Conservation (phyloP, 83 land plant species). For the Thuja plicata region DNA sequence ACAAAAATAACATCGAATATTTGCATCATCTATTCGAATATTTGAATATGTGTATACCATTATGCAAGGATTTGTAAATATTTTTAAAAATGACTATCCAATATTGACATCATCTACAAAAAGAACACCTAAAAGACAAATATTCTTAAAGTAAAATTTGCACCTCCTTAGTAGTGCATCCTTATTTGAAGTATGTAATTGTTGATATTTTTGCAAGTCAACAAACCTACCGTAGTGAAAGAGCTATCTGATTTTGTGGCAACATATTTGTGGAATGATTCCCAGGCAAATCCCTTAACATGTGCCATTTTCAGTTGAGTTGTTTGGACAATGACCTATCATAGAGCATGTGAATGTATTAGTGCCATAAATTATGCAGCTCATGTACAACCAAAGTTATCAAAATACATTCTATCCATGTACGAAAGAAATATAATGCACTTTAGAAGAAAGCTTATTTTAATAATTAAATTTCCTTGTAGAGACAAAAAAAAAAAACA, state of each 20-base stretch:
- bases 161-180: too few species aligned
- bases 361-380: not conserved
- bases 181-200: too few species aligned
- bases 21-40: too few species aligned
- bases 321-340: constrained; percentile 60
- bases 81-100: too few species aligned
- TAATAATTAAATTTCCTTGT: not conserved
- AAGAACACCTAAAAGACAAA: too few species aligned
- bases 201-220: too few species aligned
- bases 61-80: too few species aligned
- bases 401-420: not conserved
- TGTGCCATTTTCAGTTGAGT: constrained; percentile 50
- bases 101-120: too few species aligned
- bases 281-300: constrained; percentile 49
- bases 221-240: constrained; percentile 45
- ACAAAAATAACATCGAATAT: too few species aligned
- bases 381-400: not conserved
- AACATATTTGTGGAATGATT: constrained; percentile 58
- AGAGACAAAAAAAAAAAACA: not conserved
- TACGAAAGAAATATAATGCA: not conserved
- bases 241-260: constrained; percentile 29
- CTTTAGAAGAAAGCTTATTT: not conserved
- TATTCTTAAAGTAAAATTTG: too few species aligned
- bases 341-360: not conserved
- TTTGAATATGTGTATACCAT: too few species aligned